These are phyloP conservation scores for Ambrosiella beaveri DNA, from an alignment of 2,329 filamentous ascomycete species.

Conservation along the genomic window DNA sequence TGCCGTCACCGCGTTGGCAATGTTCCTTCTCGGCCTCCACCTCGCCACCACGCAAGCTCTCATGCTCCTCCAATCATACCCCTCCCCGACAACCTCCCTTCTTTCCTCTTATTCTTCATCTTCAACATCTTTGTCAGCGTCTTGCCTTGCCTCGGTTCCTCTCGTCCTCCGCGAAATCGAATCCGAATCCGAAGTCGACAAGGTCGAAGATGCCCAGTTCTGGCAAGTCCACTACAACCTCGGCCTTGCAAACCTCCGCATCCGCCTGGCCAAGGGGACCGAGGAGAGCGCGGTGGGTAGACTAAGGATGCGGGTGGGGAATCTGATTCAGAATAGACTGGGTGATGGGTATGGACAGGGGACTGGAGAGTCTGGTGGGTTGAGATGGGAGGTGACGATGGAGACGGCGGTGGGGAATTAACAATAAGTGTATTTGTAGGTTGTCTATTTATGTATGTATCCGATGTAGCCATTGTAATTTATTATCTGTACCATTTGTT, in stretches of 20 bases:
- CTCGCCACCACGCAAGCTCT: slow-evolving; percentile 73
- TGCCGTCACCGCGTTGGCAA: slow-evolving; percentile 62
- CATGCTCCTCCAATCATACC: slow-evolving; percentile 90
- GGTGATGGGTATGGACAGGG: slow-evolving; percentile 76
- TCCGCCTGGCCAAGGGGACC: slow-evolving; percentile 46
- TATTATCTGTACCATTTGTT: no score
- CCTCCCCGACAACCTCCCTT: no score
- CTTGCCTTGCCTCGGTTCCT: slow-evolving; percentile 32
- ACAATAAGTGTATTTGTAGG: no score
- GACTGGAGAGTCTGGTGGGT: slow-evolving; percentile 35
- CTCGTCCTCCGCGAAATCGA: slow-evolving; percentile 75
- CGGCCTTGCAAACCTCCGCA: slow-evolving; percentile 84
- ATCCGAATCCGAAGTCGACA: slow-evolving; percentile 55
- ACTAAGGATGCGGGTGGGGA: slow-evolving; percentile 57
- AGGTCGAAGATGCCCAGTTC: slow-evolving; percentile 80
- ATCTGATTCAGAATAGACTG: slow-evolving; percentile 67
- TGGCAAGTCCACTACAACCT: slow-evolving; percentile 98
- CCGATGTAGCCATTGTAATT: no score
- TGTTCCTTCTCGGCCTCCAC: slow-evolving; percentile 74
- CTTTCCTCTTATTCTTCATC: no score
- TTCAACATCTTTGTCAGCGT: no score
- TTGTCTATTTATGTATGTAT: no score
- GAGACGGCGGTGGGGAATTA: slow-evolving; percentile 40
- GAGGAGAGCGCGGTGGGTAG: slow-evolving; percentile 56
- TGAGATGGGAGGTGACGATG: slow-evolving; percentile 86